Base-by-base conservation (phyloP, 192 early-diverging fungal species). In the Rhizophagus clarus region DNA sequence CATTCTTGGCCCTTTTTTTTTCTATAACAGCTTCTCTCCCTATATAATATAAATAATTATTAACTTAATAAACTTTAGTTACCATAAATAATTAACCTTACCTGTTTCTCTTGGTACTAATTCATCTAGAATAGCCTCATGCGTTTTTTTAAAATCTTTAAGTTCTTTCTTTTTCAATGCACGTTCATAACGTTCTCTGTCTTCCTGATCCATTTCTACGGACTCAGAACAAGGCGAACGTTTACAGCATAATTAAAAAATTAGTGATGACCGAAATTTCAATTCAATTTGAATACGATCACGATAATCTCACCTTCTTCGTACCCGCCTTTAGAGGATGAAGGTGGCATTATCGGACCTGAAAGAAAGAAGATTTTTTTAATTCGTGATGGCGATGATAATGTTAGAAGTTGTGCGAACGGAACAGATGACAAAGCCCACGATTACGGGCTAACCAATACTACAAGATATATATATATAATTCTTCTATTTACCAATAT, bases 91-190 rank as follows among this genome's bases (percentile, higher is more conserved):
- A 42, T 7, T 22, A 42, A 79, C 71, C 72, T 61, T 20, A 85
- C 88, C 84, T 2, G 91, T 93, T 26, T 85, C 86, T 73, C 90
- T 92, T 20, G 94, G 94, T 5, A 84, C 90, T 0, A 93, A 74
- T 81, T 93, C 93, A 26, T 95, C 92, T 26, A 95, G 49, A 17
- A 82, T 85, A 12, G 72, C 81, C 61, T 92, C 91, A n/a, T 88
- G 85, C 32, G 80, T 72, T 51, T 89, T 83, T 34, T 88, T 87
- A 31, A 81, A 60, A 1, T 83, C 80, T 62, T 85, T 89, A 12
- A 62, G 26, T 20, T 88, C 87, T 20, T 84, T 80, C 45, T 88
- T 88, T 22, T 83, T 66, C 11, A 76, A 12, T 0, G 81, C 73
- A 1, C 85, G 69, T 49, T 81, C 79, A 28, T 80, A 77, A 17